Percentiles rank a stretch among this genome's conserved stretches.
Conservation (phyloP, 768 basidiomycete genomes). For the Lactarius hatsudake region DNA sequence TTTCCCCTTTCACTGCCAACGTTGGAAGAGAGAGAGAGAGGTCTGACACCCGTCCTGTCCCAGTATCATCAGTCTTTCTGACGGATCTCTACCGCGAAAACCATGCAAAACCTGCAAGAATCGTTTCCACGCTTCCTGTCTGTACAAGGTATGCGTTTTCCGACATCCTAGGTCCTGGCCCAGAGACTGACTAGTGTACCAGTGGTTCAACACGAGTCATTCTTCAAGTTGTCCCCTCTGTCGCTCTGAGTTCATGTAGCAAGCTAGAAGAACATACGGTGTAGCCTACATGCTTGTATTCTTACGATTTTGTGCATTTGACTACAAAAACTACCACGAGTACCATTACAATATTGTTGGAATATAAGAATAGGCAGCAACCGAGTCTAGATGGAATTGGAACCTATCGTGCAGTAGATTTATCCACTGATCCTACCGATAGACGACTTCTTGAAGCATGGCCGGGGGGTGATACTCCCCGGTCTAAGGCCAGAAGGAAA, state of each 20-base stretch:
- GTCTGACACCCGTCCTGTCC: background rate
- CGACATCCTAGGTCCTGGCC: background rate
- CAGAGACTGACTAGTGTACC: background rate
- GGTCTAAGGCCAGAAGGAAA: background rate
- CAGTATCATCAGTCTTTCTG: conserved; percentile 89
- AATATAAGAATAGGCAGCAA: background rate
- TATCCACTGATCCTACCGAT: background rate
- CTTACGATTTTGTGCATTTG: background rate
- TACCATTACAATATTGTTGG: background rate
- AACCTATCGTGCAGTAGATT: background rate
- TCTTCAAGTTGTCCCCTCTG: conserved; percentile 90
- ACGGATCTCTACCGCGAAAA: conserved; percentile 83
- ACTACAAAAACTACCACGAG: background rate
- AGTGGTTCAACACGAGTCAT: conserved; percentile 92
- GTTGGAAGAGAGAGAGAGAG: background rate
- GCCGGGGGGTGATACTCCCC: background rate
- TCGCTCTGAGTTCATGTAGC: conserved; percentile 72
- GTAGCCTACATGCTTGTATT: background rate
- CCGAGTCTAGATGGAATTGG: background rate
- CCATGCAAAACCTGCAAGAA: conserved; percentile 95
- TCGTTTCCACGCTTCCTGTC: conserved; percentile 85
- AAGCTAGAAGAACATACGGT: background rate
- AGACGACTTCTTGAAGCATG: background rate
- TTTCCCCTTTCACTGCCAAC: background rate
- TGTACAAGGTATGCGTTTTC: conserved; percentile 68